phyloP scores from a whole-genome alignment of 2,329 filamentous ascomycete species.

The Aspergillus candidus region DNA sequence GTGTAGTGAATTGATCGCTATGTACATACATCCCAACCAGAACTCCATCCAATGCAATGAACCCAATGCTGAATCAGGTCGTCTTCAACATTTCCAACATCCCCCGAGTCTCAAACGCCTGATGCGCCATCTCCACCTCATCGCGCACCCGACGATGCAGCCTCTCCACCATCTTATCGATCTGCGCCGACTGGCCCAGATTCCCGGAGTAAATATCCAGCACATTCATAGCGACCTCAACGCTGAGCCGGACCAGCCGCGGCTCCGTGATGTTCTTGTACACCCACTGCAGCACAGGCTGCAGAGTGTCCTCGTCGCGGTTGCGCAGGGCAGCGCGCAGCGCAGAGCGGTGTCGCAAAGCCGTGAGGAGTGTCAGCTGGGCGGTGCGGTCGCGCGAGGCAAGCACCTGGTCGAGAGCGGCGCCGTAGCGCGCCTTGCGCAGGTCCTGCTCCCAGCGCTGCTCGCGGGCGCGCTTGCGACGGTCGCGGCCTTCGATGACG shows the following conservation, averaged over 20 bases:
- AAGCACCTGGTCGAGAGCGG: slow-evolving; percentile 74
- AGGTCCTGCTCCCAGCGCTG: slow-evolving; percentile 75
- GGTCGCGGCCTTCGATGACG: slow-evolving; percentile 66
- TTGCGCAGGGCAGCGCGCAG: slow-evolving; percentile 72
- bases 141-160: slow-evolving; percentile 65
- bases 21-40: too few species aligned
- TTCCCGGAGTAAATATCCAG: slow-evolving; percentile 84
- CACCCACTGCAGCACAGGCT: slow-evolving; percentile 79
- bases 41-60: too few species aligned
- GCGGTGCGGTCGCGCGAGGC: slow-evolving; percentile 53
- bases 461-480: slow-evolving; percentile 58
- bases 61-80: background rate
- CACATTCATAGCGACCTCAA: slow-evolving; percentile 74
- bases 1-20: too few species aligned
- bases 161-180: slow-evolving; percentile 63
- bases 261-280: slow-evolving; percentile 75
- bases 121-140: slow-evolving; percentile 77
- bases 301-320: slow-evolving; percentile 72
- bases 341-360: slow-evolving; percentile 80
- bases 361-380: slow-evolving; percentile 71
- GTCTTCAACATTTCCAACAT: slow-evolving; percentile 73
- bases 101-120: slow-evolving; percentile 72
- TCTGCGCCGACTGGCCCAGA: slow-evolving; percentile 64
- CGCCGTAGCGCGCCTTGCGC: slow-evolving; percentile 67
- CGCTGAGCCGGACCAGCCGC: slow-evolving; percentile 70